Conservation (phyloP, 176 grass and related monocot species). For the Echinochloa phyllopogon region DNA sequence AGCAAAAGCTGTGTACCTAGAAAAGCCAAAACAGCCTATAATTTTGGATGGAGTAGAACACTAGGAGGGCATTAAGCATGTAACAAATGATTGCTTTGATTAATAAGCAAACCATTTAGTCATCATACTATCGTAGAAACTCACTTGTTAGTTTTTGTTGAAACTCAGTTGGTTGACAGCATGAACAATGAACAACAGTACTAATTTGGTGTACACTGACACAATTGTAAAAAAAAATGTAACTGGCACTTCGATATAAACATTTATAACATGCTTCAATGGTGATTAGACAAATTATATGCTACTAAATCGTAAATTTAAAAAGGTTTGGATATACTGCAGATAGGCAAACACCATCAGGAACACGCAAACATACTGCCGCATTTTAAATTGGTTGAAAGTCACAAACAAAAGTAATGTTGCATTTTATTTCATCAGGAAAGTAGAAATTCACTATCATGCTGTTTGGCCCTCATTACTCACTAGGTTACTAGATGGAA, state of each 20-base stretch:
- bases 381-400: neutral
- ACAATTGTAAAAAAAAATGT: conserved; percentile 3
- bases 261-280: neutral
- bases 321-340: neutral
- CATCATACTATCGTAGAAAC: neutral
- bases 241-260: neutral
- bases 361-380: neutral
- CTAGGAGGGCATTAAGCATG: neutral
- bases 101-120: neutral
- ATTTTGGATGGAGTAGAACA: neutral
- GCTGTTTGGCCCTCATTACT: conserved; percentile 25
- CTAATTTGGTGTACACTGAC: neutral
- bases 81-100: neutral
- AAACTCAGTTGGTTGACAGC: neutral
- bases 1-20: too few species aligned
- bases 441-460: conserved; percentile 17
- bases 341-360: neutral
- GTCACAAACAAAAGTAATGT: conserved; percentile 6
- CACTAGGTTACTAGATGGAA: neutral
- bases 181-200: conserved; percentile 10
- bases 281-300: neutral
- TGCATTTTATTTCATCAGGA: conserved; percentile 17
- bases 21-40: too few species aligned
- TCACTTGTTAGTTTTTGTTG: neutral
- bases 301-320: neutral